Evolutionary conservation across 2,329 filamentous ascomycete species (phyloP), one percentile per base, ranked within the genome.

Genomic region (Emericellopsis atlantica): DNA sequence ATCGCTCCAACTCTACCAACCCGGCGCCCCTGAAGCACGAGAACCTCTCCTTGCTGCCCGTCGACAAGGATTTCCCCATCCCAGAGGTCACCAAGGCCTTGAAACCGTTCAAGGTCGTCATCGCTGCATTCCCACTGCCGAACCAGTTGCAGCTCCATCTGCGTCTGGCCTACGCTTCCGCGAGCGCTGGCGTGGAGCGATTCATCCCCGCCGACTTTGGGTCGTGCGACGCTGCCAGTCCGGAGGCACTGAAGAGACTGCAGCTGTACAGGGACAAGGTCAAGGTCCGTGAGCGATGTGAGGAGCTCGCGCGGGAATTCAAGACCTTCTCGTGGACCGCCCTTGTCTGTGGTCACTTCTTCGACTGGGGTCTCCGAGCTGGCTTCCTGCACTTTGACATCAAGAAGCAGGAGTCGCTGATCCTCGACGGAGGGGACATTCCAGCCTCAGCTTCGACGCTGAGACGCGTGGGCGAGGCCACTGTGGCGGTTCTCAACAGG

Each of bases 151-250:
- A 62, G 24, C 52, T 57, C 41, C 59, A 61, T 39, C 45, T 62
- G 6, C 56, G 71, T 7, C 61, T 81, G 41, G 68, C 76, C 36
- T 69, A 80, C 39, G 78, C 76, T 0, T 69, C 76, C 21, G 65
- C 72, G 33, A 63, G 64, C 6, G 76, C 75, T 5, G 74, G 76
- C 18, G 74, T 82, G 2, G 66, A 73, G 47, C 67, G 75, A 22
- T 79, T 78, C 58, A 63, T 82, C 33, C 76, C 77, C 2, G 71
- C 72, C 12, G 77, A 82, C 48, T 82, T 70, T 44, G 64, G 63
- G 29, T 52, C 54, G 46, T 61, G 58, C 39, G 59, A 62, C 44
- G 57, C 59, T 1, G 49, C 52, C 35, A 53, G 49, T n/a, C 57
- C 57, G 22, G 49, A 51, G 18, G 44, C 56, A 3, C 44, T 62